These are phyloP conservation scores for Lactifluus hygrophoroides DNA, from an alignment of 768 basidiomycete species.

Conservation along the genomic window DNA sequence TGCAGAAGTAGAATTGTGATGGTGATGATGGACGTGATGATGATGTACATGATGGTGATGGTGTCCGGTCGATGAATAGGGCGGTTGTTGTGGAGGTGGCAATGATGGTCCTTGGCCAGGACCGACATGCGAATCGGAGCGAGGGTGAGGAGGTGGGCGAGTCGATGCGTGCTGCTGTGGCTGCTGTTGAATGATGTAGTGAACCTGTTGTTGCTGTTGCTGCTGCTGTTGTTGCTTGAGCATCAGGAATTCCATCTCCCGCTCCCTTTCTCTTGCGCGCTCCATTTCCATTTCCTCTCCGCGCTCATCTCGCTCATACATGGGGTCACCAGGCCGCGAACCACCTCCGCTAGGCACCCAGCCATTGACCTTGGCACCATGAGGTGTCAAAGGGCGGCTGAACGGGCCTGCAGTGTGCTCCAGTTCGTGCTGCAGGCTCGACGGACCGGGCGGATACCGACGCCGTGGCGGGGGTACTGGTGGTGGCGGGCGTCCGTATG, in stretches of 20 bases:
- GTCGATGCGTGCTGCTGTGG: constrained; percentile 9
- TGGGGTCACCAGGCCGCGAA: constrained; percentile 1
- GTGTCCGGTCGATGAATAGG: constrained; percentile 13
- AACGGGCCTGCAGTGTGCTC: constrained; percentile 13
- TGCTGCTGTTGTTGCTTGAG: constrained; percentile 21
- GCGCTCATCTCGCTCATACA: constrained; percentile 14
- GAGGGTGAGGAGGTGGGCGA: constrained; percentile 9
- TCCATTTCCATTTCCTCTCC: constrained; percentile 18
- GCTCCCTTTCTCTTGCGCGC: constrained; percentile 24
- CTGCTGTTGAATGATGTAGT: constrained; percentile 18
- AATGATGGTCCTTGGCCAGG: constrained; percentile 15
- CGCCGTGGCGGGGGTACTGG: constrained; percentile 5
- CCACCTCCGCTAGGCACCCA: constrained; percentile 7
- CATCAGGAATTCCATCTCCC: constrained; percentile 22
- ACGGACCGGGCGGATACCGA: constrained; percentile 16
- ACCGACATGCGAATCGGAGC: constrained; percentile 16
- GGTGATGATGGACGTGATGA: constrained; percentile 30
- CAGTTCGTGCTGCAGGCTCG: constrained; percentile 16
- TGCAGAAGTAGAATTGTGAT: constrained; percentile 22
- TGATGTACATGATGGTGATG: constrained; percentile 29
- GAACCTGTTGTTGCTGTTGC: constrained; percentile 17
- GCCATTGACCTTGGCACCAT: constrained; percentile 15
- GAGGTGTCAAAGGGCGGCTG: constrained; percentile 14
- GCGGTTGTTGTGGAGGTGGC: constrained; percentile 16
- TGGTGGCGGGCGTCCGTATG: constrained; percentile 9